Evolutionary conservation across 345 rosid species (phyloP).

Genomic region (Odontarrhena argentea): DNA sequence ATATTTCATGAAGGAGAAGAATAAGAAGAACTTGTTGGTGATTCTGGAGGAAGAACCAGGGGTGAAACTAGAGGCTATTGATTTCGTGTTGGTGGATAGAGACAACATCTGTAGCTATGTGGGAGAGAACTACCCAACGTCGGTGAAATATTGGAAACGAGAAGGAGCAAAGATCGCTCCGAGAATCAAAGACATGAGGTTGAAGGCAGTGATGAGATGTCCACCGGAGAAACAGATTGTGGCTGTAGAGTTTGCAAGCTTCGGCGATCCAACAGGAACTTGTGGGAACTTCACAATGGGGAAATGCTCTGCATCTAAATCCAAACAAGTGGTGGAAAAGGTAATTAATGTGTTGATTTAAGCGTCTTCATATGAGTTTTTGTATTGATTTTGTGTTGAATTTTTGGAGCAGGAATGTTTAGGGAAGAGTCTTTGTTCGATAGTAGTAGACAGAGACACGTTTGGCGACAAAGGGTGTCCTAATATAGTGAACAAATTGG

Average conservation of each 20-base stretch:
- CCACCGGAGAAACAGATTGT: conserved; percentile 48
- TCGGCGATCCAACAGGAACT: conserved; percentile 62
- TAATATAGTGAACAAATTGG: conserved; percentile 47
- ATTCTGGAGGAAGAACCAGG: conserved; percentile 71
- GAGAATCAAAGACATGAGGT: conserved; percentile 36
- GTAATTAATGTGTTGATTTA: conserved; percentile 41
- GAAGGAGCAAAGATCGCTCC: conserved; percentile 35
- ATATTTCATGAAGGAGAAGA: conserved; percentile 54
- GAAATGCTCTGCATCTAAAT: conserved; percentile 50
- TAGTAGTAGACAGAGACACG: conserved; percentile 41
- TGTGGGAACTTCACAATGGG: conserved; percentile 60
- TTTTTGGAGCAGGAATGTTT: conserved; percentile 51
- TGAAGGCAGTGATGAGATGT: conserved; percentile 56
- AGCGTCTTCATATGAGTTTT: background rate
- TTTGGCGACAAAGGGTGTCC: conserved; percentile 53
- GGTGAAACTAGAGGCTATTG: conserved; percentile 48
- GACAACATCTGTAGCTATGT: conserved; percentile 69
- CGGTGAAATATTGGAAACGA: conserved; percentile 55
- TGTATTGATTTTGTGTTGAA: background rate
- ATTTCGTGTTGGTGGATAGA: conserved; percentile 58
- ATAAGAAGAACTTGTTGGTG: conserved; percentile 56
- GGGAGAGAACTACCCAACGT: conserved; percentile 54
- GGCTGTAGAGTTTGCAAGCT: conserved; percentile 73
- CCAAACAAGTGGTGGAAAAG: conserved; percentile 64
- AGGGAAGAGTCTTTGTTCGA: conserved; percentile 48